Conservation (phyloP, 129 eudicot species). For the Lonicera japonica region DNA sequence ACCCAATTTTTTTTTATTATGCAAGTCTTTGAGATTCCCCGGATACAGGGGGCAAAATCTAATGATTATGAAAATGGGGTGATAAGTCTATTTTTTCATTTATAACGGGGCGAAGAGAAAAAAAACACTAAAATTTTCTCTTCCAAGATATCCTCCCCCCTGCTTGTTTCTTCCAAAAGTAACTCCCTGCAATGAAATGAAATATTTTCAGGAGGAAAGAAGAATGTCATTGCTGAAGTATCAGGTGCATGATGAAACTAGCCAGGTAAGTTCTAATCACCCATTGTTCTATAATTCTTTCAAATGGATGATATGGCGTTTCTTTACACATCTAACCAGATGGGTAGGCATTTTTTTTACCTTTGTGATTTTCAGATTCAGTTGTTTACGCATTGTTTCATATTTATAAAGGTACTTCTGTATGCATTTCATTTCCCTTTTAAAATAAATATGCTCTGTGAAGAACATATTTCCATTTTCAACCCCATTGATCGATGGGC, state of each 20-base stretch:
- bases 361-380: conserved; percentile 32
- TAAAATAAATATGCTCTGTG: conserved; percentile 9
- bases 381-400: conserved; percentile 33
- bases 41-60: no score
- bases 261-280: conserved; percentile 91
- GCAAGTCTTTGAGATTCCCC: no score
- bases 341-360: conserved; percentile 23
- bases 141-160: no score
- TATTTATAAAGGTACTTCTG: conserved; percentile 32
- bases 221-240: conserved; percentile 86
- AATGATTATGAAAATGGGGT: no score
- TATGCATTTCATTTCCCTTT: conserved; percentile 16
- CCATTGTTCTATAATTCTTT: conserved; percentile 21
- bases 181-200: no score
- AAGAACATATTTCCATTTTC: conserved; percentile 15
- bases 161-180: no score
- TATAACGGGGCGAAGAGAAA: no score
- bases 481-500: conserved; percentile 29
- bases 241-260: conserved; percentile 99
- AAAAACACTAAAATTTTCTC: no score
- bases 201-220: conserved; percentile 82
- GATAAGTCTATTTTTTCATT: no score
- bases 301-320: conserved; percentile 26
- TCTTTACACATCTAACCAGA: conserved; percentile 35
- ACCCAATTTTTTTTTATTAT: no score